Base-by-base conservation (phyloP, 2,329 filamentous ascomycete genomes). In the Pseudopyricularia javanii region DNA sequence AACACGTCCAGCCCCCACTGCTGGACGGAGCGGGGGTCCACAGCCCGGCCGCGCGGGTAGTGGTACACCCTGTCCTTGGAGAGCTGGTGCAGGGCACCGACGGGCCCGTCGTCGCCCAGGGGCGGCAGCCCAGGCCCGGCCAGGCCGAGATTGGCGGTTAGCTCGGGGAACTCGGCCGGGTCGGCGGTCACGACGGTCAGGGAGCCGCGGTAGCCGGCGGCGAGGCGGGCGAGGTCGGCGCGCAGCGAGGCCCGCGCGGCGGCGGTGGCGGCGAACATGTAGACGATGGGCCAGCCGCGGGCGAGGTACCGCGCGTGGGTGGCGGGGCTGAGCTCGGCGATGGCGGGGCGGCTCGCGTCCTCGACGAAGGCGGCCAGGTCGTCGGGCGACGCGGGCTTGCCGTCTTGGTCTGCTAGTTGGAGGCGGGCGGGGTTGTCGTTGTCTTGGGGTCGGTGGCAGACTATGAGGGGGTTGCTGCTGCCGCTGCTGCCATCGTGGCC, bases 1-100 rank as follows among this genome's bases (percentile, higher is more conserved):
- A 64, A 69, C 14, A 70, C 67, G 28, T 68, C 66, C 12, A 69
- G 53, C 1, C 66, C 66, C 66, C 66, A 70, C 47, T 60, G 57
- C 55, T 66, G 64, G 34, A 70, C 50, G 14, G 60, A 55, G 22
- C 59, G 61, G 47, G 65, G 56, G 15, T 59, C 62, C 30, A 63
- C 28, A 3, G 59, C 20, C 49, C 54, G 53, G 17, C 59, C 65
- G 47, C 47, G n/a, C 32, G 61, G 67, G 50, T 67, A 69, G 20
- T 61, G 65, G 40, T 66, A 70, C 32, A 69, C 58, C 15, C 60
- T 58, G 53, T 68, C 61, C 26, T 60, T 63, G 1, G 65, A 68
- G 17, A 68, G 58, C 59, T 66, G 64, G 53, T 68, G 64, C 7
- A 69, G 64, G 3, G 65, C 67, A 12, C 62, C 66, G 9, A 63